A percentile compares a stretch with the other conserved stretches of the same genome.
These are phyloP conservation scores for Lipomyces spencermartinsiae DNA, from an alignment of 805 yeast genomes.

Conservation along the genomic window DNA sequence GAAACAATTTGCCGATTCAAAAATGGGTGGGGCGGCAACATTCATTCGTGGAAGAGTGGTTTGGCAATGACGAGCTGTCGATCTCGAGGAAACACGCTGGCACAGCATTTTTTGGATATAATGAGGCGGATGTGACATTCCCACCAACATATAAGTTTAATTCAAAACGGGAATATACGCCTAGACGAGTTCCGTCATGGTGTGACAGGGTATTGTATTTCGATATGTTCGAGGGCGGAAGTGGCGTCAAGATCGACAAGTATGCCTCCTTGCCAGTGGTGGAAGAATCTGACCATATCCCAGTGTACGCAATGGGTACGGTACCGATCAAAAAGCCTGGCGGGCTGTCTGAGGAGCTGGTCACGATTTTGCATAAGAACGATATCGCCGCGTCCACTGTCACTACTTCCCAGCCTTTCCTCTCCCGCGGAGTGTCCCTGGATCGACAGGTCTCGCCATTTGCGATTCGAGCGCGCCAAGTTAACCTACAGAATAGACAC, in stretches of 20 bases:
- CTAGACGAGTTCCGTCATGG: constrained; percentile 81
- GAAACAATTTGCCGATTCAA: background rate
- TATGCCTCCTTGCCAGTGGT: constrained; percentile 61
- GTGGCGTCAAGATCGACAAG: constrained; percentile 44
- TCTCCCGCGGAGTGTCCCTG: background rate
- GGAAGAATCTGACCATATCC: constrained; percentile 76
- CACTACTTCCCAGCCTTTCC: background rate
- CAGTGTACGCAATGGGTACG: constrained; percentile 63
- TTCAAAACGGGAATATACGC: constrained; percentile 53
- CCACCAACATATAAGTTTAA: constrained; percentile 83
- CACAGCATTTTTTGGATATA: constrained; percentile 64
- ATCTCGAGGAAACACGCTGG: constrained; percentile 49
- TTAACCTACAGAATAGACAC: constrained; percentile 30
- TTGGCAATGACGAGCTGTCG: constrained; percentile 58
- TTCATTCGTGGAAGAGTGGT: constrained; percentile 41
- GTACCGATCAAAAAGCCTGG: constrained; percentile 50
- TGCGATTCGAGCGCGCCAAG: constrained; percentile 12
- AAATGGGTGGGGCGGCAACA: constrained; percentile 26
- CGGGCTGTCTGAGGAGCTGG: constrained; percentile 12
- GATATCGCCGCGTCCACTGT: constrained; percentile 19
- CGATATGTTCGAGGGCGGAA: constrained; percentile 48
- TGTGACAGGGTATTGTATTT: constrained; percentile 81
- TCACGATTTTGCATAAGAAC: constrained; percentile 18
- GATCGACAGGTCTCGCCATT: constrained; percentile 17
- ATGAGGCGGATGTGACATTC: constrained; percentile 69